phyloP scores from a whole-genome alignment of 805 yeast species.

The Kodamaea kakaduensis region DNA sequence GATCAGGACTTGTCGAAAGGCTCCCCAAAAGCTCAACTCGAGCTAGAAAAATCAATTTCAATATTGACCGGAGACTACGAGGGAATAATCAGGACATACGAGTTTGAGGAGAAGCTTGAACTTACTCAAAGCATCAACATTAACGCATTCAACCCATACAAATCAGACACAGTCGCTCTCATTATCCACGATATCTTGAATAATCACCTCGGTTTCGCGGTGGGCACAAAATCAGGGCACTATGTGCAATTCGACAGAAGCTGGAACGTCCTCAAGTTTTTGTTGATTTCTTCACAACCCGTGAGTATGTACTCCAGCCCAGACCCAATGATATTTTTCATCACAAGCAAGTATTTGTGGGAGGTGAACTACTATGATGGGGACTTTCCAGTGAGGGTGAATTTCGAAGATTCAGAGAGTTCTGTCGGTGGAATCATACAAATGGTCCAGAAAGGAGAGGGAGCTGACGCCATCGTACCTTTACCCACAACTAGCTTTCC shows the following conservation, averaged over 20 bases:
- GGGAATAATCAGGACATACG: slow-evolving; percentile 2
- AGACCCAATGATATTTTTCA: slow-evolving; percentile 22
- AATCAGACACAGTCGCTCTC: background rate
- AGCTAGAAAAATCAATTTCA: no score
- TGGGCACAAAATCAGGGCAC: slow-evolving; percentile 35
- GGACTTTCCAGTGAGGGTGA: slow-evolving; percentile 25
- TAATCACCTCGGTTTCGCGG: slow-evolving; percentile 10
- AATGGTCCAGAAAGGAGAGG: slow-evolving; percentile 9
- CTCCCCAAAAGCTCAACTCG: background rate
- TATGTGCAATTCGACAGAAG: slow-evolving; percentile 17
- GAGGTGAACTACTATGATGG: slow-evolving; percentile 27
- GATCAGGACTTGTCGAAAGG: no score
- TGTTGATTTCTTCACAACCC: slow-evolving; percentile 26
- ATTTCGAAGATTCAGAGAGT: slow-evolving; percentile 35
- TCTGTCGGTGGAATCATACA: slow-evolving; percentile 17
- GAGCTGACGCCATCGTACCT: no score
- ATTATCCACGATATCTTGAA: slow-evolving; percentile 15
- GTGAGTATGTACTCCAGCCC: slow-evolving; percentile 17
- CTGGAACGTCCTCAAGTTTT: slow-evolving; percentile 14
- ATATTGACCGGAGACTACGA: slow-evolving; percentile 5
- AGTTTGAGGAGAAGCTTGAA: background rate
- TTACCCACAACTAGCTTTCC: background rate
- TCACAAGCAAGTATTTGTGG: slow-evolving; percentile 29
- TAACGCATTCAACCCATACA: slow-evolving; percentile 9
- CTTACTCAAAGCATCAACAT: slow-evolving; percentile 1